These are phyloP conservation scores for Kwoniella pini DNA, from an alignment of 768 basidiomycete species.

Conservation along the genomic window DNA sequence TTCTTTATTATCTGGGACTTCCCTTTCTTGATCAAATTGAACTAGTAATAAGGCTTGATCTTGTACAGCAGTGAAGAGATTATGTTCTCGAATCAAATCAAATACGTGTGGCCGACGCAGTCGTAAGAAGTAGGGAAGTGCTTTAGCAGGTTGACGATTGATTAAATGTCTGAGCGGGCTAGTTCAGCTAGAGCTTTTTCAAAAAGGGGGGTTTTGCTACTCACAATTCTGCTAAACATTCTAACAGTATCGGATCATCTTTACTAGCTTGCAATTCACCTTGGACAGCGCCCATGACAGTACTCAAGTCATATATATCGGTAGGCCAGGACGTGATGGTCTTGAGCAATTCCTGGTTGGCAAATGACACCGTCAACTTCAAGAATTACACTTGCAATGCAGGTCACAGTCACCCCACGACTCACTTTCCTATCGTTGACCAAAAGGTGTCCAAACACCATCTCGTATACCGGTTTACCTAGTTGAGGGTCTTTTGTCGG, in stretches of 20 bases:
- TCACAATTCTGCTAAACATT: conserved; percentile 89
- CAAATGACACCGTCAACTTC: too few relatives aligned
- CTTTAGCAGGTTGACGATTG: conserved; percentile 91
- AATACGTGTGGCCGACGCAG: conserved; percentile 87
- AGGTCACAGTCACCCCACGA: background rate
- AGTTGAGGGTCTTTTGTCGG: conserved; percentile 81
- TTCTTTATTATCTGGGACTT: conserved; percentile 23
- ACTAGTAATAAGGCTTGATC: conserved; percentile 90
- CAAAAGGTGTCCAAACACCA: conserved; percentile 86
- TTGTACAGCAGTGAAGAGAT: conserved; percentile 90
- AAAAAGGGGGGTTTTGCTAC: too few relatives aligned
- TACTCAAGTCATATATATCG: conserved; percentile 82
- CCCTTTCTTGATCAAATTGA: conserved; percentile 81
- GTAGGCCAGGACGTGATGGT: conserved; percentile 87
- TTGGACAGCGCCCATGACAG: conserved; percentile 85
- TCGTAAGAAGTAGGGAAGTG: conserved; percentile 83
- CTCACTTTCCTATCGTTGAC: conserved; percentile 71
- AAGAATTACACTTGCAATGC: background rate
- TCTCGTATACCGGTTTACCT: conserved; percentile 84
- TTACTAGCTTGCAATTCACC: conserved; percentile 69
- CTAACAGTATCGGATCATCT: conserved; percentile 74
- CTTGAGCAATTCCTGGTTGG: conserved; percentile 72
- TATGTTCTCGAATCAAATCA: conserved; percentile 87
- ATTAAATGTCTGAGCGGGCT: conserved; percentile 66
- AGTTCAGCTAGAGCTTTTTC: background rate